phyloP scores from a whole-genome alignment of 768 basidiomycete species.

The Lactarius deliciosus region DNA sequence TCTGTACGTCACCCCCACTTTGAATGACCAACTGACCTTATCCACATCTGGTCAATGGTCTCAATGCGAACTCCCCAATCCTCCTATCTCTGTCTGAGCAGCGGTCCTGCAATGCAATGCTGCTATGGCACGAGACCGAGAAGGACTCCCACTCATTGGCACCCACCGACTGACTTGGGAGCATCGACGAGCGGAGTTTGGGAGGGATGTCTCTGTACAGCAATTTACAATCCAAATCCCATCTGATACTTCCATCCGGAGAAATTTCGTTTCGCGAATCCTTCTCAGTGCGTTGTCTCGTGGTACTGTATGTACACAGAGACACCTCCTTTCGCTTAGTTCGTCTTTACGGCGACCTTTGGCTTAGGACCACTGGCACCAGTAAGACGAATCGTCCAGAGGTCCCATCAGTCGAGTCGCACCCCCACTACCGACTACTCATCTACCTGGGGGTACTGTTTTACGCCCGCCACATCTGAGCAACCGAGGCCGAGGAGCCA shows the following conservation, averaged over 20 bases:
- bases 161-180: neutral
- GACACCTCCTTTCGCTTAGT: neutral
- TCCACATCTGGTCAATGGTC: constrained; percentile 2
- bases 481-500: neutral
- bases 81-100: neutral
- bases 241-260: neutral
- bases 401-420: neutral
- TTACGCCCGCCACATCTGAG: neutral
- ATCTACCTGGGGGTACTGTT: neutral
- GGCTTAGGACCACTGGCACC: neutral
- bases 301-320: neutral
- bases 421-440: neutral
- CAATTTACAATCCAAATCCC: neutral
- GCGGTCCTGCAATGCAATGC: neutral
- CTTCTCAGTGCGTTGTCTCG: neutral
- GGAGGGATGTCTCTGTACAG: neutral
- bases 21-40: neutral
- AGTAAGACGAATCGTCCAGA: neutral
- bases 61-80: neutral
- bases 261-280: constrained; percentile 3
- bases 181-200: constrained; percentile 2
- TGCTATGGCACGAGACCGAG: neutral
- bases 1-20: constrained; percentile 1
- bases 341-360: neutral
- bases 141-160: neutral